Evolutionary conservation across 352 stramenopile species (phyloP).

Genomic region (Phytophthora pini): DNA sequence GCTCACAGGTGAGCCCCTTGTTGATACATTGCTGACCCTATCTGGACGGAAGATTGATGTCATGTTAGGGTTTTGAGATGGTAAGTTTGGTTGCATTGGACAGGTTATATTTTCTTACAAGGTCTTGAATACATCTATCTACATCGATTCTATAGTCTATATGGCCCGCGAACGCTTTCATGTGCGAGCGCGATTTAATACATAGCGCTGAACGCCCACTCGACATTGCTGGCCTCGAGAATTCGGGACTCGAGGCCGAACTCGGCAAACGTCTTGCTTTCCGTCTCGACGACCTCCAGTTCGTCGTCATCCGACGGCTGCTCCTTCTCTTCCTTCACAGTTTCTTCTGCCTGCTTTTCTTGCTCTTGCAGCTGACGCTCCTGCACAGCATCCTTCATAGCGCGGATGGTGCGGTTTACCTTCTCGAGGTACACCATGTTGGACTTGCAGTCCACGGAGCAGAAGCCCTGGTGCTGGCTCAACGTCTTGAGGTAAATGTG

Average conservation of each 20-base stretch:
- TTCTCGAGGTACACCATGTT: conserved; percentile 86
- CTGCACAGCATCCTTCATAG: conserved; percentile 74
- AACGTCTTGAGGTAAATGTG: conserved; percentile 89
- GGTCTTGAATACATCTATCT: conserved; percentile 38
- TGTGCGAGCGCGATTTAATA: conserved; percentile 54
- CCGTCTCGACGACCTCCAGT: conserved; percentile 19
- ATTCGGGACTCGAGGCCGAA: conserved; percentile 77
- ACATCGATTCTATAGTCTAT: conserved; percentile 32
- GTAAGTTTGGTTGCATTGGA: conserved; percentile 27
- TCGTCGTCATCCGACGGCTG: conserved; percentile 13
- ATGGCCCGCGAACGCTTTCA: conserved; percentile 9
- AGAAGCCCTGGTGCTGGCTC: conserved; percentile 77
- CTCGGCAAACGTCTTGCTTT: conserved; percentile 74
- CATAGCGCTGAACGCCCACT: conserved; percentile 81
- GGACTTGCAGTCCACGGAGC: conserved; percentile 90
- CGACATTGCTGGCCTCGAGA: conserved; percentile 61
- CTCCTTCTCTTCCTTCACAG: conserved; percentile 9
- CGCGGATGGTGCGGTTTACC: conserved; percentile 83
- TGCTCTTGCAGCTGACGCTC: conserved; percentile 45
- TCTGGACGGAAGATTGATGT: conserved; percentile 15
- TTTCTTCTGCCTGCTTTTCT: conserved; percentile 22
- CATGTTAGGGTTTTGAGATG: neutral
- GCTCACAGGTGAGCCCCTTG: no score
- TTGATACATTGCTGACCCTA: conserved; percentile 1
- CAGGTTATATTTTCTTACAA: conserved; percentile 35